These are phyloP conservation scores for Citrus trifoliata DNA, from an alignment of 345 rosid species.

Conservation along the genomic window DNA sequence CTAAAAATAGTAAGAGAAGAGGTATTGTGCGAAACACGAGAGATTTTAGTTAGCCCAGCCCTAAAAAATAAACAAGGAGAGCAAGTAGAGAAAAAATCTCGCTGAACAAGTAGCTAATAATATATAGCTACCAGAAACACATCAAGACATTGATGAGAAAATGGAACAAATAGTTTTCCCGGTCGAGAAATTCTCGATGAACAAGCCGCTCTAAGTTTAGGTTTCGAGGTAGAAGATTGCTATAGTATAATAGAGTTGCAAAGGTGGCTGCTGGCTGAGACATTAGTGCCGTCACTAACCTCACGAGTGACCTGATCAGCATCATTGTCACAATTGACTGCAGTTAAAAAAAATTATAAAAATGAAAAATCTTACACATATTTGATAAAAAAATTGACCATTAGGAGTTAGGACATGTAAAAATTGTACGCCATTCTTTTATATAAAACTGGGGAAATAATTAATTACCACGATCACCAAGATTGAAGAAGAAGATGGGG, in stretches of 20 bases:
- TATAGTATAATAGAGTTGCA: conserved; percentile 31
- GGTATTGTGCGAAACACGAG: no score
- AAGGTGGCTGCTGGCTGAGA: conserved; percentile 25
- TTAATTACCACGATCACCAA: conserved; percentile 17
- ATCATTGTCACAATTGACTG: conserved; percentile 26
- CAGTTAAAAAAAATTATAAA: neutral
- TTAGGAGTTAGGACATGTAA: no score
- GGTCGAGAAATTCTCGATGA: conserved; percentile 30
- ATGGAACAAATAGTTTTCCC: conserved; percentile 32
- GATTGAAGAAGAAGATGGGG: neutral
- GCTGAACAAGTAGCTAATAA: neutral
- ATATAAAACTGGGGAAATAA: no score
- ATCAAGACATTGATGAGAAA: conserved; percentile 31
- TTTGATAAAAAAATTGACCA: no score
- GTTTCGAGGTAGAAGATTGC: conserved; percentile 43
- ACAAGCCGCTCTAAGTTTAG: conserved; percentile 32
- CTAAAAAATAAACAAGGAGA: neutral
- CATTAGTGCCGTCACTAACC: conserved; percentile 19
- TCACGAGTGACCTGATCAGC: conserved; percentile 16
- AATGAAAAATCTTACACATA: no score
- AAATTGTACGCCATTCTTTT: no score
- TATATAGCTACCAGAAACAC: conserved; percentile 33
- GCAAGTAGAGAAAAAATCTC: neutral
- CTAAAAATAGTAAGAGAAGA: neutral
- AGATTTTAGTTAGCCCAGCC: neutral